phyloP scores from a whole-genome alignment of 2,329 filamentous ascomycete genomes.

The Aspergillus udagawae region DNA sequence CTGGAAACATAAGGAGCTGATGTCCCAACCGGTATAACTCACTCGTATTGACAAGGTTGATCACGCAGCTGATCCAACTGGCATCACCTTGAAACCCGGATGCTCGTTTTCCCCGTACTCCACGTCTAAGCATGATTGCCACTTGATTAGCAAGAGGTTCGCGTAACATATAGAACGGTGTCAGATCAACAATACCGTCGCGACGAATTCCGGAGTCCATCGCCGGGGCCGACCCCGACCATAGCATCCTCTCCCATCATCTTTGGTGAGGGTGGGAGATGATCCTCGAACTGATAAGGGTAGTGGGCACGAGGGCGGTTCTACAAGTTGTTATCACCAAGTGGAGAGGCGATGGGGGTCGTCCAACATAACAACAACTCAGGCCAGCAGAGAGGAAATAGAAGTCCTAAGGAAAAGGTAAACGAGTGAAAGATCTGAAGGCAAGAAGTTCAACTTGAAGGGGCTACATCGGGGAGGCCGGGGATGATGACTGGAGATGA shows the following conservation, averaged over 20 bases:
- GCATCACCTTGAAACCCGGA: slow-evolving; percentile 68
- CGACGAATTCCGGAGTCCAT: slow-evolving; percentile 19
- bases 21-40: slow-evolving; percentile 15
- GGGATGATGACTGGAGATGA: slow-evolving; percentile 2
- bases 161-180: neutral
- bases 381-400: slow-evolving; percentile 18
- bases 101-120: slow-evolving; percentile 62
- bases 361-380: slow-evolving; percentile 26
- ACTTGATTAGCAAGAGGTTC: slow-evolving; percentile 6
- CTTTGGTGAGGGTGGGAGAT: neutral
- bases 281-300: neutral
- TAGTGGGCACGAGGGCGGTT: slow-evolving; percentile 7
- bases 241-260: slow-evolving; percentile 33
- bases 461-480: neutral
- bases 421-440: slow-evolving; percentile 4
- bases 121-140: slow-evolving; percentile 21
- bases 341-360: slow-evolving; percentile 8
- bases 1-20: neutral
- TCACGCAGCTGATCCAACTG: slow-evolving; percentile 82
- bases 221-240: slow-evolving; percentile 22
- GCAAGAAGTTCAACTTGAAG: neutral
- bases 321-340: slow-evolving; percentile 7
- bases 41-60: slow-evolving; percentile 97
- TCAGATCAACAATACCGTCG: slow-evolving; percentile 25
- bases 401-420: neutral